Base-by-base conservation (phyloP, 2,329 filamentous ascomycete genomes). In the Claviceps maximensis region DNA sequence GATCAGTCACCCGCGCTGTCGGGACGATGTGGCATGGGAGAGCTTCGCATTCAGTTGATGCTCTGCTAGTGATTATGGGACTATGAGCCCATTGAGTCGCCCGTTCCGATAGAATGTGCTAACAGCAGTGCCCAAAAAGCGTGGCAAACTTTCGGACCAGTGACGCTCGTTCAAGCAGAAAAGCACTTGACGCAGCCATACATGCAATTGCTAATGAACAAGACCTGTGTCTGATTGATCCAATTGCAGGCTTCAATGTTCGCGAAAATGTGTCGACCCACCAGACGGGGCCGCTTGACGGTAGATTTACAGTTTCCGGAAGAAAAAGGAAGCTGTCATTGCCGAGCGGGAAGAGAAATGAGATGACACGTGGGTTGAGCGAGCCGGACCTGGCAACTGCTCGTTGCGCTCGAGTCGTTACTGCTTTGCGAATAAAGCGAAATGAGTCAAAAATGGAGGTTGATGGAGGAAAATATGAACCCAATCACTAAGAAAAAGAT, bases 1-100 rank as follows among this genome's bases (percentile, higher is more conserved):
- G 47, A 49, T 41, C 48, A 55, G 48, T 33, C 23, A 53, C 45
- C 51, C 54, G 29, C 51, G 44, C 51, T 53, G 51, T 55, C 51
- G 51, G 54, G 54, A 55, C 54, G 29, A 51, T 27, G 17, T 17
- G 48, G 27, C 6, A 42, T 41, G n/a, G 38, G 17, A 48, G 33
- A 33, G 19, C 15, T 33, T 49, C 25, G 50, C 29, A 31, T 13
- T 38, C 13, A 12, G 17, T 47, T 12, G 31, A 23, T 45, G 1
- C 25, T 47, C 13, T 33, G 41, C 25, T n/a, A 33, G 41, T 25
- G n/a, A 31, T 42, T 1, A 41, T 33, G 29, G 25, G 19, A n/a
- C 27, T 19, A 4, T 42, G 10, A 40, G 12, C 19, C 10, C 21
- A 52, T 41, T 19, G 23, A 7, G 13, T 19, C 27, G 3, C 19